A percentile compares a stretch with the other conserved stretches of the same genome.
phyloP scores from a whole-genome alignment of 1,139 yeast genomes.

The Candida sp. region DNA sequence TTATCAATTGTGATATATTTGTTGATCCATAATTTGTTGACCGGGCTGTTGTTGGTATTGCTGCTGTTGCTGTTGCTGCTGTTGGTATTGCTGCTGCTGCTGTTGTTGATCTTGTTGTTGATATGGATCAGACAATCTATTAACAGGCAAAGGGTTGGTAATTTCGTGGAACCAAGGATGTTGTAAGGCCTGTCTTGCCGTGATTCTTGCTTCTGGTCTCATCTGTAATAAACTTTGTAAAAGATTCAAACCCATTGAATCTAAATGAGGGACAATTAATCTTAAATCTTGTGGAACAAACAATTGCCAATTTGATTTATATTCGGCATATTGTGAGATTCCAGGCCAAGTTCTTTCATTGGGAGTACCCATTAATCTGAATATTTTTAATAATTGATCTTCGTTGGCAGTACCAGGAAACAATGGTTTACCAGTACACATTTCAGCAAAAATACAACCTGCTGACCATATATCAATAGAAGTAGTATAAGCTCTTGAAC shows the following conservation, averaged over 20 bases:
- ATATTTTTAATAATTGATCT: conserved; percentile 86
- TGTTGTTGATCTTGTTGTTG: conserved; percentile 32
- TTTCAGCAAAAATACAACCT: conserved; percentile 96
- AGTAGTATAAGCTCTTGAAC: conserved; percentile 92
- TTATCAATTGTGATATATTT: not conserved
- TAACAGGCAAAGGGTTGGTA: conserved; percentile 38
- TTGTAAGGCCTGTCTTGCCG: conserved; percentile 89
- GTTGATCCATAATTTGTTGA: conserved; percentile 3
- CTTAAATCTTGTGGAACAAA: conserved; percentile 85
- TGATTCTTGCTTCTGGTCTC: conserved; percentile 88
- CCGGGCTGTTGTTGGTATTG: conserved; percentile 6
- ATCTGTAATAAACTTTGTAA: conserved; percentile 77
- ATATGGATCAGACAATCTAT: conserved; percentile 32
- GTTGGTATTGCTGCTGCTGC: conserved; percentile 10
- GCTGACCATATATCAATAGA: conserved; percentile 99
- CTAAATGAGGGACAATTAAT: conserved; percentile 71
- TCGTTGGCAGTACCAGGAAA: conserved; percentile 97
- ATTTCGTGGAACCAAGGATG: conserved; percentile 96
- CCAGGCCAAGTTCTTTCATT: conserved; percentile 97
- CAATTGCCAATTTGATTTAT: conserved; percentile 72
- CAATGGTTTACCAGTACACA: conserved; percentile 97
- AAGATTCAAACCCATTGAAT: conserved; percentile 76
- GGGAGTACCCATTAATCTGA: conserved; percentile 95
- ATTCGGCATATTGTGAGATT: conserved; percentile 81
- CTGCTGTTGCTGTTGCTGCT: conserved; percentile 4